These are phyloP conservation scores for Alternaria burnsii DNA, from an alignment of 2,329 filamentous ascomycete species.

Conservation along the genomic window DNA sequence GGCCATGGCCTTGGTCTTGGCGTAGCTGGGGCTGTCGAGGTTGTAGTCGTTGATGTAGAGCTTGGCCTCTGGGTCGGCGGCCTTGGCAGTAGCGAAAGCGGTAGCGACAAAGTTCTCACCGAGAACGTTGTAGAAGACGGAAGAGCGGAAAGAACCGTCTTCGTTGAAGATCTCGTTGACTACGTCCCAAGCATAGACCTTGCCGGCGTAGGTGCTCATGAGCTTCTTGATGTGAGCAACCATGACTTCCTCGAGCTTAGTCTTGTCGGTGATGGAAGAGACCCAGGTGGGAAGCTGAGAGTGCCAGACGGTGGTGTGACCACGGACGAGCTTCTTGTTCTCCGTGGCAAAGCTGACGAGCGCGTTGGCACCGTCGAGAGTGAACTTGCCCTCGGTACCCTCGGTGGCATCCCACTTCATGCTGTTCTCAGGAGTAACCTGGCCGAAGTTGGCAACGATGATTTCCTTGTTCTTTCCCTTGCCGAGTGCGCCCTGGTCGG, in stretches of 20 bases:
- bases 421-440: conserved; percentile 72
- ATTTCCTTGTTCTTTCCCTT: conserved; percentile 62
- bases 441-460: conserved; percentile 69
- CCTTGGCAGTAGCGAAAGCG: conserved; percentile 73
- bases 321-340: conserved; percentile 67
- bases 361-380: conserved; percentile 64
- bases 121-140: conserved; percentile 72
- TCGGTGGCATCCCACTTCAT: conserved; percentile 74
- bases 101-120: conserved; percentile 75
- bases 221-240: conserved; percentile 67
- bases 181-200: conserved; percentile 65
- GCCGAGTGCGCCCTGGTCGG: conserved; percentile 63
- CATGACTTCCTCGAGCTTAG: conserved; percentile 64
- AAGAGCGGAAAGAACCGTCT: conserved; percentile 65
- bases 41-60: conserved; percentile 79
- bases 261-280: conserved; percentile 61
- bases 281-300: conserved; percentile 64
- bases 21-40: conserved; percentile 66
- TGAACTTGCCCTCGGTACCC: conserved; percentile 61
- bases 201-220: conserved; percentile 68
- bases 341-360: conserved; percentile 66
- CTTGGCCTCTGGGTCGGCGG: conserved; percentile 71
- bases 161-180: conserved; percentile 62
- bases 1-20: conserved; percentile 67
- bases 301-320: conserved; percentile 73